These are phyloP conservation scores for Aspergillus tamarii DNA, from an alignment of 2,329 filamentous ascomycete species.

Conservation along the genomic window DNA sequence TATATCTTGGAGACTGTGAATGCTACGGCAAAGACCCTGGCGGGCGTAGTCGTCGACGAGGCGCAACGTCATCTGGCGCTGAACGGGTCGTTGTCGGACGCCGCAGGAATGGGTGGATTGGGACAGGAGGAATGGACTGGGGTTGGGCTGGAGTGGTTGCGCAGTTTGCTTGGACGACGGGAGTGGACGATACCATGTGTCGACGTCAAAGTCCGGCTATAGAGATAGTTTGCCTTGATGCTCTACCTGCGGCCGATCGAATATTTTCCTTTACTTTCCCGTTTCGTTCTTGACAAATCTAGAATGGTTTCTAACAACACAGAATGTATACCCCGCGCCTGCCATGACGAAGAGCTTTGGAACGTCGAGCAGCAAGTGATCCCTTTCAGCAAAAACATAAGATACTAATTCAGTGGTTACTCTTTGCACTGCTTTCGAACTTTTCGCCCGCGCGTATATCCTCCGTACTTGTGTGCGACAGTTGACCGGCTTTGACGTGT, in stretches of 20 bases:
- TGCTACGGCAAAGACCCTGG: slow-evolving; percentile 70
- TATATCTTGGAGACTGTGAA: slow-evolving; percentile 59
- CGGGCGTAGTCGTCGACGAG: slow-evolving; percentile 68
- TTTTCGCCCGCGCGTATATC: not conserved
- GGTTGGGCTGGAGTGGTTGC: slow-evolving; percentile 81
- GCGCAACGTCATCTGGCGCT: slow-evolving; percentile 45
- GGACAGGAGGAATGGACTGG: slow-evolving; percentile 70
- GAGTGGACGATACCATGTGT: slow-evolving; percentile 93
- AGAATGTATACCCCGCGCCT: not conserved
- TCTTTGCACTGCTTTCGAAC: not conserved
- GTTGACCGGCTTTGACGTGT: not conserved
- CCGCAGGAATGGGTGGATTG: slow-evolving; percentile 27
- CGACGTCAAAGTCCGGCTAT: slow-evolving; percentile 82
- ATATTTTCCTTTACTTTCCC: not conserved
- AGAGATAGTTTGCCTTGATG: slow-evolving; percentile 20
- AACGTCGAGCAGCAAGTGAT: not conserved
- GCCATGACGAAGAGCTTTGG: not conserved
- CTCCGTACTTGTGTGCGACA: not conserved
- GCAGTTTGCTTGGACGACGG: slow-evolving; percentile 76
- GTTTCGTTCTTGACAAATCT: not conserved
- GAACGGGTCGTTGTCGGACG: slow-evolving; percentile 22
- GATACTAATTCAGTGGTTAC: not conserved
- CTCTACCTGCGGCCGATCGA: not conserved
- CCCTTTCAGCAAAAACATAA: not conserved
- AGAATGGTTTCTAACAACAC: not conserved